phyloP scores from a whole-genome alignment of 1,284 basidiomycete species.

The Wallemia ichthyophaga region DNA sequence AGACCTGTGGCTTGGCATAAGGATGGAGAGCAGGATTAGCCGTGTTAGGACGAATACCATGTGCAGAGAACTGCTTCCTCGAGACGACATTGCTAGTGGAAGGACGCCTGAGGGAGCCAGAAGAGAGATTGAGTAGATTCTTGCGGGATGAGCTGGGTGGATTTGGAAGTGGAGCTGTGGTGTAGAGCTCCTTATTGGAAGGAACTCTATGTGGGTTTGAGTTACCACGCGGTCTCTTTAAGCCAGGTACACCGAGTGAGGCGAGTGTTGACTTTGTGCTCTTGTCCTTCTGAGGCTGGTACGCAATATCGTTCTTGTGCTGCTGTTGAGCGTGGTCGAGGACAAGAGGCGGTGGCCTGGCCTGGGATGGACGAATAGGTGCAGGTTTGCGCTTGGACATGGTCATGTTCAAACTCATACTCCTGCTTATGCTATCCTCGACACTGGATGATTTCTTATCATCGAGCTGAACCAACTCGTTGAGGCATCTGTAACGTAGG shows the following conservation, averaged over 20 bases:
- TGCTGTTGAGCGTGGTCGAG: background rate
- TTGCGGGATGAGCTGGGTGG: background rate
- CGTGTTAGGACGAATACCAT: background rate
- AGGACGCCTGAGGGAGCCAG: background rate
- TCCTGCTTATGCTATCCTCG: no score
- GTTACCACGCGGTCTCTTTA: background rate
- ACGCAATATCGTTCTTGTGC: background rate
- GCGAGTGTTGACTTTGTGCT: background rate
- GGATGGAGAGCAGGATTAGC: background rate
- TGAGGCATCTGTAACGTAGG: conserved; percentile 28
- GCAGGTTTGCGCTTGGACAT: background rate
- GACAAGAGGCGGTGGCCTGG: background rate
- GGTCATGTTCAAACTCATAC: no score
- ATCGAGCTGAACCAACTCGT: background rate
- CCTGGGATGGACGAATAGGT: background rate
- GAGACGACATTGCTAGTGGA: background rate
- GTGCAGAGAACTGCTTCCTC: background rate
- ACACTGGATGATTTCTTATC: background rate
- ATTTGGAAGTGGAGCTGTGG: background rate
- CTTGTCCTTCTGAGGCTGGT: background rate
- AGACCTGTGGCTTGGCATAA: background rate
- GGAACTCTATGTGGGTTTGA: background rate
- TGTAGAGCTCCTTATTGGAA: background rate
- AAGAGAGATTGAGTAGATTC: background rate
- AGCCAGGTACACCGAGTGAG: background rate